Evolutionary conservation across 129 eudicot species (phyloP).

Genomic region (Apium graveolens): DNA sequence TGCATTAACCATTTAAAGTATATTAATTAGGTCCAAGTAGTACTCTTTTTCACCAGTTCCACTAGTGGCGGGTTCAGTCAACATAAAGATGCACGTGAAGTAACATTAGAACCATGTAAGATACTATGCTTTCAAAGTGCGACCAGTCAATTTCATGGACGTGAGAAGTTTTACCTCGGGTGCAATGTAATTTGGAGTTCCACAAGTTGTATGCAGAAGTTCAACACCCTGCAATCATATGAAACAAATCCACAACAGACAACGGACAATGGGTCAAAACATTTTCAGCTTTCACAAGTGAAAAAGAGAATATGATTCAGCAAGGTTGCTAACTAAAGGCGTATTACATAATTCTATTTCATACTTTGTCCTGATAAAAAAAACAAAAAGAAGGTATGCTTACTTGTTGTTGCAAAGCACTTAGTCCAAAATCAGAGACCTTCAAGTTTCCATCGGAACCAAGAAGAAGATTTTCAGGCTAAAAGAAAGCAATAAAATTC

Average conservation of each 20-base stretch:
- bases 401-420: constrained; percentile 92
- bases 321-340: neutral
- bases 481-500: constrained; percentile 16
- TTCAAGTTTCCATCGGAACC: constrained; percentile 72
- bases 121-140: neutral
- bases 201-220: constrained; percentile 94
- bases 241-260: neutral
- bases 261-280: neutral
- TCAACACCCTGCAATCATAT: constrained; percentile 72
- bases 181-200: constrained; percentile 97
- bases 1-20: neutral
- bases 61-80: neutral
- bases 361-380: too few species aligned
- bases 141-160: neutral
- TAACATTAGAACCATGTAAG: neutral
- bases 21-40: neutral
- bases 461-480: constrained; percentile 98
- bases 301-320: neutral
- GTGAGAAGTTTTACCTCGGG: constrained; percentile 62
- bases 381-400: constrained; percentile 10
- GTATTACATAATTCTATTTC: neutral
- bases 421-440: constrained; percentile 98
- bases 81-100: neutral
- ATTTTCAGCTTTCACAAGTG: neutral
- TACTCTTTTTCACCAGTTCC: neutral